Evolutionary conservation across 2,329 filamentous ascomycete species (phyloP).

Genomic region (Pseudogymnoascus sp.): DNA sequence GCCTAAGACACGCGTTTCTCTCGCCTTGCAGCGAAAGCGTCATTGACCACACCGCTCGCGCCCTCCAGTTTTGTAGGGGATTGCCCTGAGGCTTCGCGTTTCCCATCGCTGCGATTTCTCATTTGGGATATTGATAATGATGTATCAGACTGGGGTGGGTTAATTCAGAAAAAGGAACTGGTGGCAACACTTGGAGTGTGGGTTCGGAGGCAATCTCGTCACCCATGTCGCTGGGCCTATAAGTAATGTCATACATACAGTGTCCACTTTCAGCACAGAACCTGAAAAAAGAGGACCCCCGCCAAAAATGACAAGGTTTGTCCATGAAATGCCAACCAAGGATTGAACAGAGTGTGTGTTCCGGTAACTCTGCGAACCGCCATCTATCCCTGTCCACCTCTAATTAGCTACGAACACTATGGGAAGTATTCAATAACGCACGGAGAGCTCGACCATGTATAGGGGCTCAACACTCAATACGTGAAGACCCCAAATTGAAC

Average conservation of each 20-base stretch:
- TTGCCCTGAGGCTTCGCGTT: not conserved
- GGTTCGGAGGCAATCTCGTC: not conserved
- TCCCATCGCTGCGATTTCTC: not conserved
- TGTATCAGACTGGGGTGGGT: not conserved
- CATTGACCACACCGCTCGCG: not conserved
- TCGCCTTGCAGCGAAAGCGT: not conserved
- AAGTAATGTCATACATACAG: not conserved
- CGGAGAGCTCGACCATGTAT: not conserved
- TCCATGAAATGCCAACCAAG: not conserved
- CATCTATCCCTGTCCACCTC: not conserved
- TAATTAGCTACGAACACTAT: not conserved
- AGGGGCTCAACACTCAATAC: not conserved
- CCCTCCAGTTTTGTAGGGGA: not conserved
- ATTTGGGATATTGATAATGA: not conserved
- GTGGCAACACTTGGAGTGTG: not conserved
- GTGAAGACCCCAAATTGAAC: not conserved
- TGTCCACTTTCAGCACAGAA: conserved; percentile 1
- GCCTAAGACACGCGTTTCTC: not conserved
- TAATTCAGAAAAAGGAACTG: not conserved
- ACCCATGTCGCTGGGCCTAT: conserved; percentile 3
- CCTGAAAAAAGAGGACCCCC: not conserved
- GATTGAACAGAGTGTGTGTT: not conserved
- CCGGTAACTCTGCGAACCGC: not conserved
- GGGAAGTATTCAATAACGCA: not conserved
- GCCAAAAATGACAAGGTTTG: not conserved